Base-by-base conservation (phyloP, 225 moss, liverwort and hornwort genomes). In the Polytrichum formosum region DNA sequence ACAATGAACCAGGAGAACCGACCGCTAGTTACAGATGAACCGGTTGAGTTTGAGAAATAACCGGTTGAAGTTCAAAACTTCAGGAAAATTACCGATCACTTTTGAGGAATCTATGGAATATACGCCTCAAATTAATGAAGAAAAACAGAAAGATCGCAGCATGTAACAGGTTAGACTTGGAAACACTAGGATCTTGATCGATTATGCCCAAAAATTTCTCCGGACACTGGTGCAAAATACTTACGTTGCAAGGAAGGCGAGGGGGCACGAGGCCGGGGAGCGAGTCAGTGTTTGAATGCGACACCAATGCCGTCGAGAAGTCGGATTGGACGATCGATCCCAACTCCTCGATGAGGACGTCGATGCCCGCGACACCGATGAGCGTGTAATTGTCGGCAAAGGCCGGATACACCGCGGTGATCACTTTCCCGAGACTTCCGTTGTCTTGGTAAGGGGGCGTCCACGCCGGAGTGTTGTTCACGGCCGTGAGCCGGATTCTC, bases 301-400 rank as follows among this genome's bases (percentile, higher is more conserved):
- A 64, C 6, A 26, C 3, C 5, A 76, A 69, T 18, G 56, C 68
- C 28, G 2, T 46, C 25, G 30, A 20, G 46, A 72, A 75, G 56
- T 75, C 75, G 54, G 64, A 53, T 26, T 72, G 68, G 37, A 59
- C 75, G 37, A 67, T 75, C 13, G 72, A 68, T 28, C 79, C 79
- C 68, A 80, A 28, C 68, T 72, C 72, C 13, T 73, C 58, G 4
- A 80, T 56, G 2, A 76, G 64, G 25, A 80, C 75, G 64, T 80
- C 76, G 21, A 80, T 76, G 56, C 72, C 80, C 28, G 80, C 80
- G 4, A 76, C 80, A 16, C 80, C 80, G 26, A 80, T 66, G 16
- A 80, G 68, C 5, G 80, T 80, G 59, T 68, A 80, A 25, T 80
- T 80, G 53, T 80, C 80, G 35, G 75, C 68, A 35, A 79, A 70